Base-by-base conservation (phyloP, 2,329 filamentous ascomycete genomes). In the Huntiella savannae region DNA sequence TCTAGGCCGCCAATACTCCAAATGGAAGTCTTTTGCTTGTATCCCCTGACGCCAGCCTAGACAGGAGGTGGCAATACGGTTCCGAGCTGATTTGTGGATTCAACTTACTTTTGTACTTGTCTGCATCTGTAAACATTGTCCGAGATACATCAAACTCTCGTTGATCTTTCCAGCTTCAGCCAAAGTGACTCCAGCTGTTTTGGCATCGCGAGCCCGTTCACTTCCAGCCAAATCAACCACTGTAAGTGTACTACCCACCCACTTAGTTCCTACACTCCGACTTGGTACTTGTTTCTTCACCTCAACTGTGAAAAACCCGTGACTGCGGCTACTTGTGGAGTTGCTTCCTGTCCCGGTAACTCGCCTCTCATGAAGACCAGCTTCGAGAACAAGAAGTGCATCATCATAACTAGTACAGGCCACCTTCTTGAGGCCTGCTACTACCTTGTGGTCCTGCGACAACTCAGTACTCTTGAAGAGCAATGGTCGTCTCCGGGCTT, bases 91-190 rank as follows among this genome's bases (percentile, higher is more conserved):
- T 44, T 19, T 10, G n/a, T 5, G 11, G 38, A 17, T 12, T 12
- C n/a, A 32, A 33, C 58, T 40, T 67, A 83, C 82, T 72, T 84
- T 88, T 57, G 71, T 75, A 10, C 88, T 84, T 50, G 81, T 87
- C 59, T 95, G 88, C 70, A 94, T 88, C 59, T 96, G 88, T 55
- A 98, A 71, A 58, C 91, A 98, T 58, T 96, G 91, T 0, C 91
- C 91, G 1, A 98, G 71, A 59, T 95, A 96, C 91, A 98, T 98
- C 57, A 98, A 66, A 57, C 84, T 93, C 61, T 95, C 87, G 57
- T 98, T 98, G 59, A 98, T 98, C 64, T 96, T 96, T 45, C 91
- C 91, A 33, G 88, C 91, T 64, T 98, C 91, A 0, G 82, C 88
- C 11, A 98, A 71, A 0, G 88, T 95, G 3, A 85, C 79, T 10